phyloP scores from a whole-genome alignment of 2,329 filamentous ascomycete genomes.

The Colletotrichum simmondsii region DNA sequence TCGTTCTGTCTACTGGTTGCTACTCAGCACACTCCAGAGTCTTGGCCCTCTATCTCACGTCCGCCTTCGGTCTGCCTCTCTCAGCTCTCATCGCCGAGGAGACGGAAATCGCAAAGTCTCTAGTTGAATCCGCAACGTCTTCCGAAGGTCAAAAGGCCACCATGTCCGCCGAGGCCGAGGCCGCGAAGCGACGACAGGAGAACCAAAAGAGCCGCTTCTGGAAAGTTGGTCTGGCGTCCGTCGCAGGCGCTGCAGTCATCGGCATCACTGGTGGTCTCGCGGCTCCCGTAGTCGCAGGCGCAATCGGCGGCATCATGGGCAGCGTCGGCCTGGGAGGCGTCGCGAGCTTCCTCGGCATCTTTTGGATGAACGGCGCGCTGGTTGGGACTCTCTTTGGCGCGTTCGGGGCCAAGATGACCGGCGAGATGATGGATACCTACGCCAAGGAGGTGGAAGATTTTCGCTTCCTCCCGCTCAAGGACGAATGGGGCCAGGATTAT shows the following conservation, averaged over 20 bases:
- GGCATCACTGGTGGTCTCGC: constrained; percentile 92
- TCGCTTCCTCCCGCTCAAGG: constrained; percentile 78
- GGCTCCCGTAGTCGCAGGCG: constrained; percentile 87
- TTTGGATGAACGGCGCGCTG: constrained; percentile 86
- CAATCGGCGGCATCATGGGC: constrained; percentile 85
- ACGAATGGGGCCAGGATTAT: constrained; percentile 50
- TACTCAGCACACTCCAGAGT: constrained; percentile 81
- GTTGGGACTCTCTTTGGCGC: constrained; percentile 91
- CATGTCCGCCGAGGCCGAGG: constrained; percentile 82
- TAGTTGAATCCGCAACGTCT: constrained; percentile 72
- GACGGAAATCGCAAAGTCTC: constrained; percentile 77
- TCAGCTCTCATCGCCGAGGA: constrained; percentile 75
- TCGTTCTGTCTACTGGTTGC: constrained; percentile 77
- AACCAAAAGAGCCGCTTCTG: constrained; percentile 79
- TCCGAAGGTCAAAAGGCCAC: constrained; percentile 44
- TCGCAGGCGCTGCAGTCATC: constrained; percentile 90
- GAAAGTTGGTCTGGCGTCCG: constrained; percentile 91
- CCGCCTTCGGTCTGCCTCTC: constrained; percentile 72
- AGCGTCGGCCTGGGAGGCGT: constrained; percentile 87
- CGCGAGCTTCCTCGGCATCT: constrained; percentile 85
- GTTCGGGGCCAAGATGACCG: constrained; percentile 83
- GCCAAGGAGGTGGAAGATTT: constrained; percentile 88
- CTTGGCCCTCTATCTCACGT: constrained; percentile 74
- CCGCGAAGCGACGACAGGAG: constrained; percentile 77
- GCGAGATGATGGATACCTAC: constrained; percentile 88